These are phyloP conservation scores for Backusella morwellensis DNA, from an alignment of 192 early-diverging fungal genomes.

Conservation along the genomic window DNA sequence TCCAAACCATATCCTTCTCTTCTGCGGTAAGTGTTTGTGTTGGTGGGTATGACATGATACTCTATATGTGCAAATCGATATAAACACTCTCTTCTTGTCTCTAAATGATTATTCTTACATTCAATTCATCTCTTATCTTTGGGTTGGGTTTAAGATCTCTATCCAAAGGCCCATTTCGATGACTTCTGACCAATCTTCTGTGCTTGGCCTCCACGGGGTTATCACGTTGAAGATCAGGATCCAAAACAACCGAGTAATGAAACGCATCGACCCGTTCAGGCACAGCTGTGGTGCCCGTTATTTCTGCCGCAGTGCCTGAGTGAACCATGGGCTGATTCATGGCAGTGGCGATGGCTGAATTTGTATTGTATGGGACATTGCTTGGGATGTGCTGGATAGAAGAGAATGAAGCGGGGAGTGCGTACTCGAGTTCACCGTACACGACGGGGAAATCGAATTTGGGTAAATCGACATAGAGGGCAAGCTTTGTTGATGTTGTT, in stretches of 20 bases:
- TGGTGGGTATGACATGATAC: conserved; percentile 90
- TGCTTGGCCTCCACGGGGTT: conserved; percentile 98
- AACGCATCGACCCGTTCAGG: neutral
- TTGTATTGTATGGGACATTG: neutral
- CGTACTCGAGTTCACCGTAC: conserved; percentile 77
- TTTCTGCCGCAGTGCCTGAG: neutral
- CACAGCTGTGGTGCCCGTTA: neutral
- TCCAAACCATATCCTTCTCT: conserved; percentile 98
- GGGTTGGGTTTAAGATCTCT: conserved; percentile 97
- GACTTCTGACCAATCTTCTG: conserved; percentile 81
- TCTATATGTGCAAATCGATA: conserved; percentile 41
- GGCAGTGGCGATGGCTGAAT: conserved; percentile 13
- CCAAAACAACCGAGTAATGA: conserved; percentile 50
- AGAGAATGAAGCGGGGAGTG: neutral
- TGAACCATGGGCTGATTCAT: conserved; percentile 14
- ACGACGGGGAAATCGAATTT: conserved; percentile 98
- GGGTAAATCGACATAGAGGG: conserved; percentile 87
- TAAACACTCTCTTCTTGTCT: neutral
- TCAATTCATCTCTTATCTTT: conserved; percentile 93
- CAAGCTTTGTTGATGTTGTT: conserved; percentile 57
- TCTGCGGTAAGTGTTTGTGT: conserved; percentile 78
- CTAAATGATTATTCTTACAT: conserved; percentile 48
- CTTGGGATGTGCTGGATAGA: neutral
- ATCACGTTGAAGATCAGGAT: conserved; percentile 86
- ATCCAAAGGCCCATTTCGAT: conserved; percentile 88